phyloP scores from a whole-genome alignment of 139 green algal species.

The Spirogloea muscicola region DNA sequence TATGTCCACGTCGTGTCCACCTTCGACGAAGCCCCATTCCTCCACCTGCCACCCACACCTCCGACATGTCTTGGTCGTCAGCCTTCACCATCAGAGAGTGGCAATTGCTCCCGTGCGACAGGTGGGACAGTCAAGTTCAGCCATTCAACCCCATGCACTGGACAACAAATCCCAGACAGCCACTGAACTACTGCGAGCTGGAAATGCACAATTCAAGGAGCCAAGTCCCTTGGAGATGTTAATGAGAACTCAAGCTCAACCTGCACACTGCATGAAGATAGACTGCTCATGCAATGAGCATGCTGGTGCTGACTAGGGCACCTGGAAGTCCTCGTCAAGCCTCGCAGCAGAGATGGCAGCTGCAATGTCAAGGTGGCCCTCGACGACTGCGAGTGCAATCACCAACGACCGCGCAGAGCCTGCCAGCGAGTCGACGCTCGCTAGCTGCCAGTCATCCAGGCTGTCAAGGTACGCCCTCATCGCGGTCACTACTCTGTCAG shows the following conservation, averaged over 20 bases:
- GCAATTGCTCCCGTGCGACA: too few relatives aligned
- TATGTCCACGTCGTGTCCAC: slow-evolving; percentile 91
- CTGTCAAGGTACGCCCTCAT: slow-evolving; percentile 19
- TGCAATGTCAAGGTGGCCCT: slow-evolving; percentile 57
- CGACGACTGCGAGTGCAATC: slow-evolving; percentile 67
- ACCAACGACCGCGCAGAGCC: slow-evolving; percentile 75
- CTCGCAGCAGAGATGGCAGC: slow-evolving; percentile 55
- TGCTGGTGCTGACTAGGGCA: too few relatives aligned
- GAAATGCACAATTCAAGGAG: too few relatives aligned
- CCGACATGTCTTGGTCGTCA: not conserved
- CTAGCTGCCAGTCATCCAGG: slow-evolving; percentile 73
- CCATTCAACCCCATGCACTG: too few relatives aligned
- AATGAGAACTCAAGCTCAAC: too few relatives aligned
- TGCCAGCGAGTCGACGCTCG: slow-evolving; percentile 67
- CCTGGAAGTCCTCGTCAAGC: slow-evolving; percentile 46
- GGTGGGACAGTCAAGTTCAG: too few relatives aligned
- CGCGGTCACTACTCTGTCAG: not conserved
- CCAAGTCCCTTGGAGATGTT: too few relatives aligned
- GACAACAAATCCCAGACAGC: too few relatives aligned
- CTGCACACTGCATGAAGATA: too few relatives aligned
- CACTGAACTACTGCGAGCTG: too few relatives aligned
- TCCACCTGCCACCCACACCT: slow-evolving; percentile 36
- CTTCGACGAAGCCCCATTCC: slow-evolving; percentile 90
- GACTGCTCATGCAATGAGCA: too few relatives aligned
- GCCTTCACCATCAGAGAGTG: too few relatives aligned